These are phyloP conservation scores for Coleophoma crateriformis DNA, from an alignment of 2,329 filamentous ascomycete genomes.

Conservation along the genomic window DNA sequence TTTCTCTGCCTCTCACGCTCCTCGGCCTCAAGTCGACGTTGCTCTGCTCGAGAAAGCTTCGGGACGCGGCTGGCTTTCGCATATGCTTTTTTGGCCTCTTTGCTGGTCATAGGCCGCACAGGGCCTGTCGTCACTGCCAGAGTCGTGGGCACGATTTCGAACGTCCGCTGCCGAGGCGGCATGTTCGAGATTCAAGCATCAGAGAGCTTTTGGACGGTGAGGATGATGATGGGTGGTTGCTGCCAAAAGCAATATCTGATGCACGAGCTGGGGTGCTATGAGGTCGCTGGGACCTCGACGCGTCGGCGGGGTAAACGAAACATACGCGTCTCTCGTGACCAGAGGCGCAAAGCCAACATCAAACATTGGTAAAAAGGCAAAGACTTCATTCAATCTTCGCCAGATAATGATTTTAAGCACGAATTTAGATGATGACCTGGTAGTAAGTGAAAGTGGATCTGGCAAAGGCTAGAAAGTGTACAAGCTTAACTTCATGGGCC, in stretches of 20 bases:
- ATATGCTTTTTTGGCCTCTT: slow-evolving; percentile 41
- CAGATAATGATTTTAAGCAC: too few species aligned
- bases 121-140: slow-evolving; percentile 14
- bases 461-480: too few species aligned
- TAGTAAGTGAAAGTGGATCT: too few species aligned
- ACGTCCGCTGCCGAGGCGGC: slow-evolving; percentile 35
- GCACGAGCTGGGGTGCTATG: too few species aligned
- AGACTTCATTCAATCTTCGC: too few species aligned
- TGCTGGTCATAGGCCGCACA: slow-evolving; percentile 41
- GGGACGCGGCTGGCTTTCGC: slow-evolving; percentile 34
- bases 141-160: slow-evolving; percentile 35
- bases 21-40: slow-evolving; percentile 32
- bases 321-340: too few species aligned
- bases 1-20: slow-evolving; percentile 32
- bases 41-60: slow-evolving; percentile 33
- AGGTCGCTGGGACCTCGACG: too few species aligned
- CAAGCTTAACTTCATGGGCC: too few species aligned
- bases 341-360: too few species aligned
- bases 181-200: slow-evolving; percentile 16
- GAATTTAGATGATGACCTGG: too few species aligned
- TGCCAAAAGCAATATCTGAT: background rate
- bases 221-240: background rate
- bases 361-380: too few species aligned
- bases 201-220: background rate
- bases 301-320: too few species aligned